phyloP scores from a whole-genome alignment of 176 grass and related monocot genomes.

The Cenchrus fungigraminus region DNA sequence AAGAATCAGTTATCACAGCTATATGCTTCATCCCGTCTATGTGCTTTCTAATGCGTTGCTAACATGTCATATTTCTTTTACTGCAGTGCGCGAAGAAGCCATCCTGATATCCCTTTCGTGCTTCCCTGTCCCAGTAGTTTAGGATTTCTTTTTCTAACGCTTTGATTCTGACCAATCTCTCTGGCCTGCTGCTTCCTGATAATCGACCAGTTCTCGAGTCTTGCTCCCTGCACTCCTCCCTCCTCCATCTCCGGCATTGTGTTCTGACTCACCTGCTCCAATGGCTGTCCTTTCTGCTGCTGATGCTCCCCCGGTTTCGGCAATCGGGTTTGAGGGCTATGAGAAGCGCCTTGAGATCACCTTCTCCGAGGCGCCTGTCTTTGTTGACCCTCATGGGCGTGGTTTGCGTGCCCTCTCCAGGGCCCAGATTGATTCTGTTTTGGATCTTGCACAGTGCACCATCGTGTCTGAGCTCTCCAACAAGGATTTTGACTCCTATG shows the following conservation, averaged over 20 bases:
- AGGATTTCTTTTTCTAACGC: constrained; percentile 57
- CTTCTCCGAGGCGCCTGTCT: constrained; percentile 62
- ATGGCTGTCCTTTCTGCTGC: constrained; percentile 57
- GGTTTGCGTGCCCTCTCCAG: constrained; percentile 73
- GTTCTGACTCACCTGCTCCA: constrained; percentile 43
- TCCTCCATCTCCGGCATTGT: constrained; percentile 28
- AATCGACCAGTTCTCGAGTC: constrained; percentile 53
- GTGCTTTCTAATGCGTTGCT: not conserved
- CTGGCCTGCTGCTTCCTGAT: constrained; percentile 73
- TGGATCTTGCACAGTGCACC: constrained; percentile 79
- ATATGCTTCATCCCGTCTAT: not conserved
- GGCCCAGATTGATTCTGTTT: constrained; percentile 77
- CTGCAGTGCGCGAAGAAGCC: constrained; percentile 81
- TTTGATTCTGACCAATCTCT: constrained; percentile 48
- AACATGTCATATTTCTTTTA: constrained; percentile 28
- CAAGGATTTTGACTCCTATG: constrained; percentile 74
- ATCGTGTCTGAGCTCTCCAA: constrained; percentile 78
- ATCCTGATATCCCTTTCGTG: constrained; percentile 67
- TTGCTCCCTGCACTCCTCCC: constrained; percentile 39
- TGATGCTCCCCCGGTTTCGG: constrained; percentile 42
- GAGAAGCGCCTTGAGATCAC: constrained; percentile 82
- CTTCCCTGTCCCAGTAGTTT: constrained; percentile 48
- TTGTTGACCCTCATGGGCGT: constrained; percentile 53
- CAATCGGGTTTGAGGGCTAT: constrained; percentile 80
- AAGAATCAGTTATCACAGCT: not conserved